Base-by-base conservation (phyloP, 345 rosid species). In the Eucalyptus decipiens region DNA sequence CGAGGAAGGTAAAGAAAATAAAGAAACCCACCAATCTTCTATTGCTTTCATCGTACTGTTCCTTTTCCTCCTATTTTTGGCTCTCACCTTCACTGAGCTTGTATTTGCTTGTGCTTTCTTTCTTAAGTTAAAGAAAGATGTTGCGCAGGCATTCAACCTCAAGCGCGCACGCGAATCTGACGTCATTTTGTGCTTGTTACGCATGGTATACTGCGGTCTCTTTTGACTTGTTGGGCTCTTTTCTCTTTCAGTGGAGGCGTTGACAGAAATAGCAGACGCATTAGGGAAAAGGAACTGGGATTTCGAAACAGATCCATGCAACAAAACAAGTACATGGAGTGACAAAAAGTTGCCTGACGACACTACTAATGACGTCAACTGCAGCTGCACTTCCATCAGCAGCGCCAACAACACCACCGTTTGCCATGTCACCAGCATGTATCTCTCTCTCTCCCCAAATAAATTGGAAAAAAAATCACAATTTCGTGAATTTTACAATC, bases 331-430 rank as follows among this genome's bases (percentile, higher is more conserved):
- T 28, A 4, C 2, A 13, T 60, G 69, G 69, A 13, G 32, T 4
- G 69, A 28, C 69, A 11, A 0, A 0, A 5, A 11, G 7, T 2
- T 6, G 32, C 32, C 0, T 28, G 16, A 28, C 1, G 67, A 28
- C 1, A 60, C 32, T 28, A 28, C 4, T 12, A 28, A 60, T 7
- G 67, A 12, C 32, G 67, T 60, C 32, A 3, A 3, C 67, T 60
- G 67, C 67, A 6, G 7, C 7, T 26, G 16, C 32, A 60, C 4
- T 32, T 56, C 65, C 52, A 23, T 32, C 2, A 4, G 21, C 42
- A 1, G 40, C 69, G 19, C 45, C 23, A 1, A 56, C 69, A 87
- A 58, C 15, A 11, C 30, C 67, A 11, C 67, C 32, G 32, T 28
- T 26, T 28, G n/a, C 32, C 21, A 51, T 51, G 54, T 51, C 54